Evolutionary conservation across 2,329 filamentous ascomycete species (phyloP), one percentile per base, ranked within the genome.

Genomic region (Beauveria medogensis): DNA sequence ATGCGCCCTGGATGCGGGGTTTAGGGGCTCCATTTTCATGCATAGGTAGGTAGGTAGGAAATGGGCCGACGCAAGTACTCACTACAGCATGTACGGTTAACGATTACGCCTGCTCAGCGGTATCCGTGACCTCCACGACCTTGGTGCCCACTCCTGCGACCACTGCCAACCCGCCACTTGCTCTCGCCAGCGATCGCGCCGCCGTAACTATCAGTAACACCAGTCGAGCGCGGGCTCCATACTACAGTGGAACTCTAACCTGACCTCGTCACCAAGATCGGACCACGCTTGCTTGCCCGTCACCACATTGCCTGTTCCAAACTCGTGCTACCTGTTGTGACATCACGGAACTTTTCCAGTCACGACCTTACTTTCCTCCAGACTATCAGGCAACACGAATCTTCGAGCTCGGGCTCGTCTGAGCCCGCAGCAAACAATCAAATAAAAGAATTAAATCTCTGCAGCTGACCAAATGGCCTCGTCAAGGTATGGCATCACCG

Each of bases 251-350:
- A 54, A 51, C 59, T 56, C 53, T 57, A 56, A 57, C 53, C 53
- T 61, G 59, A 61, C 59, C 59, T 57, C 59, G 51, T 61, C 44
- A 61, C 59, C 53, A 57, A 61, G 37, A 56, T 61, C 59, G 59
- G 46, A 61, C 59, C 59, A 61, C 59, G 40, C 24, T 24, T 52
- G 52, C 59, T 44, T 52, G 22, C 48, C 18, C 14, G 41, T 60
- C 30, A 48, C 50, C 40, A 46, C 47, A 26, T 60, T 60, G 48
- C n/a, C 50, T 54, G 50, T 43, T 8, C 34, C 20, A 55, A 60
- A 50, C 48, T 60, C 50, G 51, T 54, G 58, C 48, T 48, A 48
- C 58, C 43, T 4, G 16, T 34, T 18, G 50, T 28, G 16, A 41
- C 26, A 60, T 60, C 58, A 60, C 50, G 50, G 50, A 60, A 60